Percentiles rank a stretch among this genome's conserved stretches.
These are phyloP conservation scores for Linanthus parryae DNA, from an alignment of 148 eudicot species.

Conservation along the genomic window DNA sequence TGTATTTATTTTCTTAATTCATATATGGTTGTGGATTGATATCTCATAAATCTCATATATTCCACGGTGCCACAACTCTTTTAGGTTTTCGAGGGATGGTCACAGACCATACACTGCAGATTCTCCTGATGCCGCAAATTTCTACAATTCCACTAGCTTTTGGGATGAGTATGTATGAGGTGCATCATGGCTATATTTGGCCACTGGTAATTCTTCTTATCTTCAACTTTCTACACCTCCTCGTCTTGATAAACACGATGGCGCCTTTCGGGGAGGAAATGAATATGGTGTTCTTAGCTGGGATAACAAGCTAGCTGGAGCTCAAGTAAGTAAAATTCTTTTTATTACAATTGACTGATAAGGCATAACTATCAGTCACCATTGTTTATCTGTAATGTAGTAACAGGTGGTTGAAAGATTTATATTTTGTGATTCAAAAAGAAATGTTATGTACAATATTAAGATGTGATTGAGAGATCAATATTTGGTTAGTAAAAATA, in stretches of 20 bases:
- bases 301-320: conserved; percentile 86
- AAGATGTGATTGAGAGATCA: too few species aligned
- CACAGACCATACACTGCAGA: conserved; percentile 66
- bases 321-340: conserved; percentile 41
- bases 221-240: conserved; percentile 57
- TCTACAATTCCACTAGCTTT: conserved; percentile 66
- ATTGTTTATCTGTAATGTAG: too few species aligned
- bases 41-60: too few species aligned
- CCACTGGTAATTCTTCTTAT: conserved; percentile 75
- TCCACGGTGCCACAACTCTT: conserved; percentile 74
- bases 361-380: conserved; percentile 7
- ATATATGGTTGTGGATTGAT: too few species aligned
- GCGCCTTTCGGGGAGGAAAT: conserved; percentile 74
- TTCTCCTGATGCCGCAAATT: conserved; percentile 43
- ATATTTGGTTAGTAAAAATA: too few species aligned
- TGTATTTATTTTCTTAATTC: too few species aligned
- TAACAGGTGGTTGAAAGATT: background rate
- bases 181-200: conserved; percentile 69
- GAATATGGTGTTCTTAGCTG: conserved; percentile 76
- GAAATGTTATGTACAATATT: too few species aligned
- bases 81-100: conserved; percentile 48
- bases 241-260: conserved; percentile 66
- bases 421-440: too few species aligned
- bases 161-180: conserved; percentile 92
- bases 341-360: background rate